phyloP scores from a whole-genome alignment of 805 yeast species.

The Debaryomyces castellii region DNA sequence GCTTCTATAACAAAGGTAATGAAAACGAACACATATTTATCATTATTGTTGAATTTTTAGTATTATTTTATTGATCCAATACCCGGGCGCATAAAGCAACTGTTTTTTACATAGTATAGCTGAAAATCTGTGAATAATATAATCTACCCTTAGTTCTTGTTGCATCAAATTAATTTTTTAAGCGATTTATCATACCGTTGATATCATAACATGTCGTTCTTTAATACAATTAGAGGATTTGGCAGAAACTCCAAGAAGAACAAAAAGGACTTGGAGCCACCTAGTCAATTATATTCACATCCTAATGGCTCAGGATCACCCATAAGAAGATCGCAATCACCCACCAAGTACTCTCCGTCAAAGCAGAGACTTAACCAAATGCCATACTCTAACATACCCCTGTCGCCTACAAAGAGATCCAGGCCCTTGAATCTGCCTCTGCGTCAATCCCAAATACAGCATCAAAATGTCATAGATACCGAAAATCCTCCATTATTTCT shows the following conservation, averaged over 20 bases:
- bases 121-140: background rate
- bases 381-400: slow-evolving; percentile 9
- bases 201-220: slow-evolving; percentile 37
- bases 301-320: slow-evolving; percentile 34
- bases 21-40: background rate
- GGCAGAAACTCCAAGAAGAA: slow-evolving; percentile 47
- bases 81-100: too few relatives aligned
- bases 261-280: slow-evolving; percentile 36
- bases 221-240: slow-evolving; percentile 47
- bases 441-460: slow-evolving; percentile 8
- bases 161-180: background rate
- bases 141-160: background rate
- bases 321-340: slow-evolving; percentile 35
- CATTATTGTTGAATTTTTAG: background rate
- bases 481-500: slow-evolving; percentile 59
- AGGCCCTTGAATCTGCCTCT: slow-evolving; percentile 8
- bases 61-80: background rate
- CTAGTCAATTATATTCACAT: slow-evolving; percentile 31
- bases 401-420: slow-evolving; percentile 20
- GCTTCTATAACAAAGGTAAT: background rate
- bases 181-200: background rate
- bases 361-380: slow-evolving; percentile 23
- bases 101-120: background rate
- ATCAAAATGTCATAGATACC: slow-evolving; percentile 9
- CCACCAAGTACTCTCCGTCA: slow-evolving; percentile 43